phyloP scores from a whole-genome alignment of 78 protist genomes.

The Dictyostelium purpureum region DNA sequence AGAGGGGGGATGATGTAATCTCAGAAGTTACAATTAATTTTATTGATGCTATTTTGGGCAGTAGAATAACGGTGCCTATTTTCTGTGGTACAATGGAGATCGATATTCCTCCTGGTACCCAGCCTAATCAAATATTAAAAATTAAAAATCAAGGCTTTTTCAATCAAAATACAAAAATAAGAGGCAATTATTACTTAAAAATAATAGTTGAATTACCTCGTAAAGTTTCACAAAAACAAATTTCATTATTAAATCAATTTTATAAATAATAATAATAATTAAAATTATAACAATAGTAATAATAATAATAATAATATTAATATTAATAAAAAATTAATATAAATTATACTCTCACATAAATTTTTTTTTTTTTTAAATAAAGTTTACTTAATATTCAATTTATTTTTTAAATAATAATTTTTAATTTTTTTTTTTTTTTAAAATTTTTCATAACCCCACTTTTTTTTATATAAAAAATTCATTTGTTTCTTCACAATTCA shows the following conservation, averaged over 20 bases:
- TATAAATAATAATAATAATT: not conserved
- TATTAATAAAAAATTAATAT: too few relatives aligned
- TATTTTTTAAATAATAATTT: too few relatives aligned
- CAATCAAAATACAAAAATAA: not conserved
- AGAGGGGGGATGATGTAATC: slow-evolving; percentile 57
- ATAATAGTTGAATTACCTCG: slow-evolving; percentile 4
- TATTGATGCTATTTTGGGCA: slow-evolving; percentile 49
- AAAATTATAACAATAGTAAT: too few relatives aligned
- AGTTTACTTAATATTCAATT: too few relatives aligned
- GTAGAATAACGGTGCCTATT: slow-evolving; percentile 23
- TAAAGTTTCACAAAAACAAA: not conserved
- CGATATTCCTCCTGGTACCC: slow-evolving; percentile 46
- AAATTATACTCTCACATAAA: too few relatives aligned
- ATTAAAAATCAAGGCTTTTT: slow-evolving; percentile 57
- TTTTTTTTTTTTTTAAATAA: too few relatives aligned
- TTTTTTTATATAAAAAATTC: too few relatives aligned
- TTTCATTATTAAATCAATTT: not conserved
- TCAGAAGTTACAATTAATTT: slow-evolving; percentile 6
- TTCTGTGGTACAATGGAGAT: slow-evolving; percentile 49
- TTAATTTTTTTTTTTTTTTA: too few relatives aligned
- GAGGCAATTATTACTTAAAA: slow-evolving; percentile 42
- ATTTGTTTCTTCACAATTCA: too few relatives aligned
- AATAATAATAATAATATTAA: too few relatives aligned
- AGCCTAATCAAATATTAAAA: slow-evolving; percentile 54
- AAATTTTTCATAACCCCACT: too few relatives aligned